Percentiles rank a stretch among this genome's conserved stretches.
Evolutionary conservation across 2,329 filamentous ascomycete genomes (phyloP).

Genomic region (Pestalotiopsis sp.): DNA sequence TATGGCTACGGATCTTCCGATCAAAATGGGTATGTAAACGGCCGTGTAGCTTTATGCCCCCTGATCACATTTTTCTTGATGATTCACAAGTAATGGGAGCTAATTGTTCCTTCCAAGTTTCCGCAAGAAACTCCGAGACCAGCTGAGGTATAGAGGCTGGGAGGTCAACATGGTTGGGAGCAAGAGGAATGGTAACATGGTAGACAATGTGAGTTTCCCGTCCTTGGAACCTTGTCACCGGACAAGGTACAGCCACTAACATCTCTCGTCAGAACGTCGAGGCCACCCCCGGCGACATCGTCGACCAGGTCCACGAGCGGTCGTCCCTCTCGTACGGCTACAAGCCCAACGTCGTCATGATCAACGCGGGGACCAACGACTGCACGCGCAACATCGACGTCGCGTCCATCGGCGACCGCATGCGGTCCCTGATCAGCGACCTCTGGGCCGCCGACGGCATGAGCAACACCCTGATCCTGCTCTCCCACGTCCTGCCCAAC

Average conservation of each 20-base stretch:
- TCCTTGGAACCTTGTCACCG: too few relatives aligned
- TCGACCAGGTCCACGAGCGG: conserved; percentile 17
- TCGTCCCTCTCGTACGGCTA: conserved; percentile 9
- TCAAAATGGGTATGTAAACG: conserved; percentile 43
- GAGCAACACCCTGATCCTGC: conserved; percentile 30
- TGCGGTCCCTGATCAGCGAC: conserved; percentile 26
- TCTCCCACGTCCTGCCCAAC: conserved; percentile 34
- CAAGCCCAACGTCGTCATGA: conserved; percentile 24
- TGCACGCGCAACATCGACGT: conserved; percentile 19
- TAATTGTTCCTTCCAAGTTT: conserved; percentile 10
- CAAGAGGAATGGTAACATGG: conserved; percentile 21
- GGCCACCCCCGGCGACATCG: conserved; percentile 17
- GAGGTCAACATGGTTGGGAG: conserved; percentile 31
- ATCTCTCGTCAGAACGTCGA: conserved; percentile 16
- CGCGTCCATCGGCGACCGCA: conserved; percentile 22
- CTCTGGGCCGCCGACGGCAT: conserved; percentile 22
- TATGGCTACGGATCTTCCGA: conserved; percentile 22
- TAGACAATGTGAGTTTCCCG: conserved; percentile 24
- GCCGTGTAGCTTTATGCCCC: neutral
- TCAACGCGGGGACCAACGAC: conserved; percentile 38
- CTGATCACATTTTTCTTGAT: neutral
- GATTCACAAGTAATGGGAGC: neutral
- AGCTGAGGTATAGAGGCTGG: conserved; percentile 23
- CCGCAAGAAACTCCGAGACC: conserved; percentile 24
- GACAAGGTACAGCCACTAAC: neutral